Conservation (phyloP, 2,329 filamentous ascomycete genomes). For the Microthyrium microscopicum region DNA sequence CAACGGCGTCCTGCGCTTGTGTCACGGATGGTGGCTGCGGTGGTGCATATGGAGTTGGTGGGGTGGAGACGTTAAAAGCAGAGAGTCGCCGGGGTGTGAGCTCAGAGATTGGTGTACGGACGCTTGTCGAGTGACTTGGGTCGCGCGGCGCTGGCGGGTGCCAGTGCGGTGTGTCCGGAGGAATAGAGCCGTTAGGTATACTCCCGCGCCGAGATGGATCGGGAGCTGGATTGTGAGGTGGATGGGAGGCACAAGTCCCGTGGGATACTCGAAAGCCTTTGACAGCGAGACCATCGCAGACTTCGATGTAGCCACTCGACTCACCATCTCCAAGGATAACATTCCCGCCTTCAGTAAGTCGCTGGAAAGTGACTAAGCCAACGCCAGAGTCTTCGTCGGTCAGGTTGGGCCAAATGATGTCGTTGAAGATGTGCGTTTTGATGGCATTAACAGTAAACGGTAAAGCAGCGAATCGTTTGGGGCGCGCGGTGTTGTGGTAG, state of each 20-base stretch:
- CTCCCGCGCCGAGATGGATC: background rate
- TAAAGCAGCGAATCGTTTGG: constrained; percentile 73
- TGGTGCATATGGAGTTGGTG: constrained; percentile 3
- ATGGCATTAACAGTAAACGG: constrained; percentile 83
- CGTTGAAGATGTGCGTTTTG: constrained; percentile 93
- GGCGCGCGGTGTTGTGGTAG: constrained; percentile 55
- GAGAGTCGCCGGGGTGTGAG: too few species aligned
- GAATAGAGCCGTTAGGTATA: too few species aligned
- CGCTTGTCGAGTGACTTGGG: too few species aligned
- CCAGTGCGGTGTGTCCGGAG: too few species aligned
- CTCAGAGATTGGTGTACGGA: too few species aligned
- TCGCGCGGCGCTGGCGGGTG: too few species aligned
- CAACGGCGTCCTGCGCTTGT: too few species aligned
- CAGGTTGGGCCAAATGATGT: constrained; percentile 92
- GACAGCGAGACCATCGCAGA: constrained; percentile 77
- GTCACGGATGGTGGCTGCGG: constrained; percentile 17
- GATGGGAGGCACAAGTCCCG: constrained; percentile 63
- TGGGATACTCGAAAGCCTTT: constrained; percentile 81
- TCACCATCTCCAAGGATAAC: constrained; percentile 67
- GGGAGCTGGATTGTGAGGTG: background rate
- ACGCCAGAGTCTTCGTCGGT: constrained; percentile 93
- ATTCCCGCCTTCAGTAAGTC: constrained; percentile 78
- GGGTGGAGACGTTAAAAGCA: too few species aligned
- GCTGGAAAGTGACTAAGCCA: constrained; percentile 77
- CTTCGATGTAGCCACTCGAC: constrained; percentile 67